These are phyloP conservation scores for Rhododendron ovatum DNA, from an alignment of 148 eudicot species.

Conservation along the genomic window DNA sequence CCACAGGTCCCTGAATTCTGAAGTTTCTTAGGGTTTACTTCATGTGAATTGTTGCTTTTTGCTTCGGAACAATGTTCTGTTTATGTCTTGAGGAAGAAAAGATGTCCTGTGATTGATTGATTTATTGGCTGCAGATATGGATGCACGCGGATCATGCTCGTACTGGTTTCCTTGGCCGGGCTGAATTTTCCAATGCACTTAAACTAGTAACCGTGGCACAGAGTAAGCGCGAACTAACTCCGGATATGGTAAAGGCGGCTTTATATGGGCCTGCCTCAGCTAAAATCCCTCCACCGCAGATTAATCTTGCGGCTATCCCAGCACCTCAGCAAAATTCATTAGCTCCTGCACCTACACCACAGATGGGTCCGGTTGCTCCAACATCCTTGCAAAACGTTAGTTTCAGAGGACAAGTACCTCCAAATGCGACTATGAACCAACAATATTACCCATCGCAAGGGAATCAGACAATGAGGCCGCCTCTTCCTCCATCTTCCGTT, in stretches of 20 bases:
- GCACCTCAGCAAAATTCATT: conserved; percentile 40
- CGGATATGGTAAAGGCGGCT: conserved; percentile 98
- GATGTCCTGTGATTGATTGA: neutral
- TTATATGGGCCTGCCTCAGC: conserved; percentile 88
- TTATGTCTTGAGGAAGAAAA: neutral
- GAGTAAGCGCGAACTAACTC: conserved; percentile 89
- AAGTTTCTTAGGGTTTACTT: neutral
- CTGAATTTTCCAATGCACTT: conserved; percentile 88
- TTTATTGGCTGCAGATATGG: conserved; percentile 73
- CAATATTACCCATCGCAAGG: conserved; percentile 56
- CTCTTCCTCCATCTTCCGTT: conserved; percentile 37
- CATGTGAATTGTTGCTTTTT: neutral
- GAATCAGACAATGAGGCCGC: conserved; percentile 55
- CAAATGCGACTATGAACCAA: conserved; percentile 47
- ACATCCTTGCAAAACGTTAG: conserved; percentile 48
- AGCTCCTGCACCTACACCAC: conserved; percentile 42
- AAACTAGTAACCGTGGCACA: conserved; percentile 97
- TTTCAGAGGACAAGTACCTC: conserved; percentile 60
- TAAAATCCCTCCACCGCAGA: conserved; percentile 92
- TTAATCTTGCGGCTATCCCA: conserved; percentile 56
- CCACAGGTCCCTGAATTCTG: neutral
- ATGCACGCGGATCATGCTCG: conserved; percentile 78
- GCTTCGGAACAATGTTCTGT: neutral
- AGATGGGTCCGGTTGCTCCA: conserved; percentile 46
- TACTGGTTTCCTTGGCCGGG: conserved; percentile 73